Conservation (phyloP, 1,139 yeast genomes). For the Tardiomyces blankii region DNA sequence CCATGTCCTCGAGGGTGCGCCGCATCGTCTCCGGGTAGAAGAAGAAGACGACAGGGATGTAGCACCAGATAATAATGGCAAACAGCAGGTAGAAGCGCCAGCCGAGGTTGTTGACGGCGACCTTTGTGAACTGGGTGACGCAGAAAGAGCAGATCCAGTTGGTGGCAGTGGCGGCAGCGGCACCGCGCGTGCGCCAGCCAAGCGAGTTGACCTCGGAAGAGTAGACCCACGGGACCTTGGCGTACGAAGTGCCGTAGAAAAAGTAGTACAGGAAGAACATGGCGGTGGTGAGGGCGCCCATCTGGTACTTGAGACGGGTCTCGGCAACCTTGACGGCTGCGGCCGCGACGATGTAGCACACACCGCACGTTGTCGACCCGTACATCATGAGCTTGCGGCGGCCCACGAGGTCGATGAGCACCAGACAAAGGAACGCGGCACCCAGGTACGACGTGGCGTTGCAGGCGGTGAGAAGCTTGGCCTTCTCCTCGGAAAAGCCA, state of each 20-base stretch:
- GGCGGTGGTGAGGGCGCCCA: too few relatives aligned
- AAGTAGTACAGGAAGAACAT: constrained; percentile 37
- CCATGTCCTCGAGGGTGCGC: constrained; percentile 51
- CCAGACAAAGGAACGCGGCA: too few relatives aligned
- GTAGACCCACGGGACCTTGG: constrained; percentile 35
- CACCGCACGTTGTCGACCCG: too few relatives aligned
- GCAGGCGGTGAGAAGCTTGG: too few relatives aligned
- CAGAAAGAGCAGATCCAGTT: constrained; percentile 47
- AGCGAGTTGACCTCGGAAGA: constrained; percentile 39
- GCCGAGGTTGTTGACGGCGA: constrained; percentile 33
- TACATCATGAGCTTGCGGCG: too few relatives aligned
- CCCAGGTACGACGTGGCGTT: too few relatives aligned
- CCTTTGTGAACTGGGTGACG: constrained; percentile 42
- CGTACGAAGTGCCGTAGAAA: constrained; percentile 40
- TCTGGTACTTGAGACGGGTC: too few relatives aligned
- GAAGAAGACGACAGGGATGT: constrained; percentile 53
- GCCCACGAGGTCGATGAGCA: too few relatives aligned
- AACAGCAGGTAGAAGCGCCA: constrained; percentile 39
- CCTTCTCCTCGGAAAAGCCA: too few relatives aligned
- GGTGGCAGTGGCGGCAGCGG: constrained; percentile 41
- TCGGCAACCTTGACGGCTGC: too few relatives aligned
- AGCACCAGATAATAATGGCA: constrained; percentile 50
- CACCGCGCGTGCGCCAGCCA: constrained; percentile 44
- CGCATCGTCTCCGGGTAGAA: constrained; percentile 60
- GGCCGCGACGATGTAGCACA: too few relatives aligned